Evolutionary conservation across 2,329 filamentous ascomycete genomes (phyloP).

Genomic region (Penicillium sp.): DNA sequence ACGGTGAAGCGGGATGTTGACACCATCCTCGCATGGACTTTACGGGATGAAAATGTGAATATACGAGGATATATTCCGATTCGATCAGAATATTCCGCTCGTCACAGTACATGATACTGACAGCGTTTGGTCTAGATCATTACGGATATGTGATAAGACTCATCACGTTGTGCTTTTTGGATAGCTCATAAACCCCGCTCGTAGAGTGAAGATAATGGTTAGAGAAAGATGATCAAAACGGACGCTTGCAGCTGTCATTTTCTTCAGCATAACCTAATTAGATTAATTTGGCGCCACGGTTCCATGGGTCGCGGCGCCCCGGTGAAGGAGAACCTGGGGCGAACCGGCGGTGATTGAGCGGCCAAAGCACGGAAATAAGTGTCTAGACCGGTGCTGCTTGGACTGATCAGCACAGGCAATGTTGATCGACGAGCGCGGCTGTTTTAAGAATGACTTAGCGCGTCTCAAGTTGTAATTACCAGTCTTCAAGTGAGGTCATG

Average conservation of each 20-base stretch:
- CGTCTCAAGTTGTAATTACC: slow-evolving; percentile 16
- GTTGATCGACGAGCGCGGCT: slow-evolving; percentile 20
- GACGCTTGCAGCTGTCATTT: slow-evolving; percentile 14
- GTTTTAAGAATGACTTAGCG: slow-evolving; percentile 13
- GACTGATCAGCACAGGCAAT: slow-evolving; percentile 15
- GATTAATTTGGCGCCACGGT: slow-evolving; percentile 10
- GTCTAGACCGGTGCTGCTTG: slow-evolving; percentile 12
- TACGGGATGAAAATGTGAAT: background rate
- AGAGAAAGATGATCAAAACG: slow-evolving; percentile 2
- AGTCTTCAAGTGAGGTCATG: slow-evolving; percentile 3
- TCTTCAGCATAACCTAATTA: slow-evolving; percentile 17
- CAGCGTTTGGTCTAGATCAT: slow-evolving; percentile 1
- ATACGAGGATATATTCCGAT: background rate
- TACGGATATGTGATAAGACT: background rate
- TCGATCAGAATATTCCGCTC: background rate
- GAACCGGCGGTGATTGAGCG: slow-evolving; percentile 1
- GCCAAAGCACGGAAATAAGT: background rate
- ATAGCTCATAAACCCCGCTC: slow-evolving; percentile 8
- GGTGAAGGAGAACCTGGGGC: slow-evolving; percentile 3
- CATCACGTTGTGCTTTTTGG: slow-evolving; percentile 6
- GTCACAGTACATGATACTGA: background rate
- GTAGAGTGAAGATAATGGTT: background rate
- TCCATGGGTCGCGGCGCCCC: slow-evolving; percentile 5
- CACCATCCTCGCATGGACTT: background rate
- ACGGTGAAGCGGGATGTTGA: background rate